phyloP scores from a whole-genome alignment of 2,329 filamentous ascomycete genomes.

The Ophiostoma angusticollis region DNA sequence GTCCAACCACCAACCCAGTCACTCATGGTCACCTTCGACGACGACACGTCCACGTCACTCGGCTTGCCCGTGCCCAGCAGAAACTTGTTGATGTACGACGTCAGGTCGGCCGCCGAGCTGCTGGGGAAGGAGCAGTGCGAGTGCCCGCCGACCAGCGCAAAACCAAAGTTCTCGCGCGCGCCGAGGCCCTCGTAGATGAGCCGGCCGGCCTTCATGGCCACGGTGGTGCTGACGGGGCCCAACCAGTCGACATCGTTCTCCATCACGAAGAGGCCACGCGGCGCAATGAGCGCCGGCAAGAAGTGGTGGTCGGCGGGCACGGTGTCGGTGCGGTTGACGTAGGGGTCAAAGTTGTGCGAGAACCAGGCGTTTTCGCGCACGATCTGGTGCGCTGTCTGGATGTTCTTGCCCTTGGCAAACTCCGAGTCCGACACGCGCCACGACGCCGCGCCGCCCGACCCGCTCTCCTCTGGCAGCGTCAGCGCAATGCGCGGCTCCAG shows the following conservation, averaged over 20 bases:
- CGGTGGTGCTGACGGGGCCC: conserved; percentile 41
- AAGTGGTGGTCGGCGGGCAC: conserved; percentile 47
- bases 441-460: conserved; percentile 48
- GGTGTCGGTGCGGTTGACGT: conserved; percentile 30
- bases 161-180: conserved; percentile 42
- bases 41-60: conserved; percentile 25
- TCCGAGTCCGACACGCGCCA: conserved; percentile 43
- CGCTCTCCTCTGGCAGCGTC: conserved; percentile 50
- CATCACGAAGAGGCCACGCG: conserved; percentile 39
- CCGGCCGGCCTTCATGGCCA: conserved; percentile 42
- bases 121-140: conserved; percentile 43
- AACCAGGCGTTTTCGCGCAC: conserved; percentile 49
- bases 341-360: conserved; percentile 39
- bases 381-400: conserved; percentile 37
- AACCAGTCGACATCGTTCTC: conserved; percentile 50
- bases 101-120: conserved; percentile 37
- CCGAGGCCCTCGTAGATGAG: conserved; percentile 42
- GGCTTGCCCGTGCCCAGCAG: conserved; percentile 27
- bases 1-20: conserved; percentile 30
- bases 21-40: conserved; percentile 24
- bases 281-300: conserved; percentile 42
- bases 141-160: conserved; percentile 41
- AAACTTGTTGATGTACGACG: conserved; percentile 43
- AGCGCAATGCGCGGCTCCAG: conserved; percentile 46
- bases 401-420: conserved; percentile 46